phyloP scores from a whole-genome alignment of 208 protist genomes.

The Wallacemonas collosoma region DNA sequence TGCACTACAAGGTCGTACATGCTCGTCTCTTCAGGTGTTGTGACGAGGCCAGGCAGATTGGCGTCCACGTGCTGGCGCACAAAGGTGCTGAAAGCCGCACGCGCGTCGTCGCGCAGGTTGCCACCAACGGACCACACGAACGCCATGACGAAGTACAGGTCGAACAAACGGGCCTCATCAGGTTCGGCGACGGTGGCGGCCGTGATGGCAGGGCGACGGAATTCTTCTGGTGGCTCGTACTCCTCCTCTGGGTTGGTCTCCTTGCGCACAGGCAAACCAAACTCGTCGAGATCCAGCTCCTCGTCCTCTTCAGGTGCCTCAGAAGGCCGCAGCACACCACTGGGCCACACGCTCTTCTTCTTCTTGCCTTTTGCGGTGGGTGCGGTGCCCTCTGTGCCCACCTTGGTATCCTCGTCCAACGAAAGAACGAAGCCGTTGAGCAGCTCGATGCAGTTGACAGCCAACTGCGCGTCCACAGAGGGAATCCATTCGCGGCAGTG shows the following conservation, averaged over 20 bases:
- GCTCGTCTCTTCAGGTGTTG: conserved; percentile 42
- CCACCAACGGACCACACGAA: conserved; percentile 97
- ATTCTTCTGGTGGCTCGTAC: conserved; percentile 70
- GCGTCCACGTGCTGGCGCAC: conserved; percentile 62
- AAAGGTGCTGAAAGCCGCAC: conserved; percentile 91
- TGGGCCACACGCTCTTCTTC: conserved; percentile 51
- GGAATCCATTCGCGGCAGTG: conserved; percentile 90
- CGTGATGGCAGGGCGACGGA: conserved; percentile 66
- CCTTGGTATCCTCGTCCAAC: conserved; percentile 34
- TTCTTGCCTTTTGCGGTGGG: neutral
- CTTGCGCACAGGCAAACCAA: conserved; percentile 15
- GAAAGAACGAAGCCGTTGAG: conserved; percentile 78
- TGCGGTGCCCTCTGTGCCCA: no score
- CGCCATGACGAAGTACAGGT: conserved; percentile 95
- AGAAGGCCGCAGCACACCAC: conserved; percentile 36
- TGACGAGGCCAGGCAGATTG: conserved; percentile 60
- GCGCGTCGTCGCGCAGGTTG: conserved; percentile 88
- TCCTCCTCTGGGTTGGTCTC: conserved; percentile 11
- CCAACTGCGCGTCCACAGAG: conserved; percentile 90
- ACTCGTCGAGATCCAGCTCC: conserved; percentile 29
- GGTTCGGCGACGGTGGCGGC: conserved; percentile 32
- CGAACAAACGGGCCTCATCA: conserved; percentile 78
- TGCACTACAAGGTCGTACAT: conserved; percentile 96
- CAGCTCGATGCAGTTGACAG: conserved; percentile 90
- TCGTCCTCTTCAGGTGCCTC: conserved; percentile 34